Conservation (phyloP, 1,139 yeast genomes). For the Sugiyamaella grinbergsii region DNA sequence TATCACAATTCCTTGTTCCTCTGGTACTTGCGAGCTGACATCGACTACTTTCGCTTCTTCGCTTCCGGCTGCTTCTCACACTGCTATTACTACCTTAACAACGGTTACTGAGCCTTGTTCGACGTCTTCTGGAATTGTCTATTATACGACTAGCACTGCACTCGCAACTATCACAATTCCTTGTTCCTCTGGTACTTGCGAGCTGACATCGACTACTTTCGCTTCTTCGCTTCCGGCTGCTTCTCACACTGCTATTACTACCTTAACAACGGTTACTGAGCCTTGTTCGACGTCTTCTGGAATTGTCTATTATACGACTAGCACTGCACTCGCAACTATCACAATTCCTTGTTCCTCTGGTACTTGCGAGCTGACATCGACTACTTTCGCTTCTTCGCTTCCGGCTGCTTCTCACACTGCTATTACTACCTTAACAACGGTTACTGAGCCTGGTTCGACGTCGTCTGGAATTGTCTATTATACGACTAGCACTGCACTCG, state of each 20-base stretch:
- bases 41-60: conserved; percentile 1
- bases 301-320: too few species aligned
- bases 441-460: too few species aligned
- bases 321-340: conserved; percentile 21
- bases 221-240: too few species aligned
- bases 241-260: too few species aligned
- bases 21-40: background rate
- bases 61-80: conserved; percentile 3
- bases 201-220: background rate
- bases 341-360: too few species aligned
- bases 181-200: background rate
- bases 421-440: too few species aligned
- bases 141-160: conserved; percentile 20
- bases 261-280: too few species aligned
- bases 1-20: conserved; percentile 19
- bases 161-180: background rate
- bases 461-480: background rate
- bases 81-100: conserved; percentile 18
- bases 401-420: too few species aligned
- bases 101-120: conserved; percentile 18
- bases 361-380: too few species aligned
- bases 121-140: conserved; percentile 12
- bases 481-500: conserved; percentile 21
- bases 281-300: too few species aligned
- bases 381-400: too few species aligned